These are phyloP conservation scores for Apiotrichum domesticum DNA, from an alignment of 1,284 basidiomycete genomes.

Conservation along the genomic window DNA sequence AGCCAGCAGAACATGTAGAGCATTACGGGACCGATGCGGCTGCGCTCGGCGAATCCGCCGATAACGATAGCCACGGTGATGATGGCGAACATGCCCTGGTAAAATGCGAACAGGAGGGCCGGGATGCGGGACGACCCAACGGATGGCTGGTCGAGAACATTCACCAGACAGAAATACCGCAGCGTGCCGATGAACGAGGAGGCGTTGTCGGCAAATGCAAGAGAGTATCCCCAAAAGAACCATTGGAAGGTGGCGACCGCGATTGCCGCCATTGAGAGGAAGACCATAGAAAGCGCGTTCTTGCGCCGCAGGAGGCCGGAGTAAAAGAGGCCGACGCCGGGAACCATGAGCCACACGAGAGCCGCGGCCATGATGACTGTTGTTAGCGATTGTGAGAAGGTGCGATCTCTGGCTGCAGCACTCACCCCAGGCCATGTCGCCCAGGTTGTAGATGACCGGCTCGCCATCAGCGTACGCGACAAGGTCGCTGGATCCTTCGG, in stretches of 20 bases:
- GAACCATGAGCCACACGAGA: conserved; percentile 84
- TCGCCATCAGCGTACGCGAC: conserved; percentile 44
- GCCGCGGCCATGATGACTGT: conserved; percentile 55
- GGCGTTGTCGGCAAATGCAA: conserved; percentile 49
- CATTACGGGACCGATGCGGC: conserved; percentile 75
- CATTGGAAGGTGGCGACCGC: conserved; percentile 59
- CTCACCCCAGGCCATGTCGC: conserved; percentile 54
- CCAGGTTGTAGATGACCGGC: conserved; percentile 49
- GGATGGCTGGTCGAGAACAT: conserved; percentile 70
- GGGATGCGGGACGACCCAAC: conserved; percentile 65
- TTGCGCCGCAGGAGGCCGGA: conserved; percentile 74
- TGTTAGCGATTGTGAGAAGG: too few species aligned
- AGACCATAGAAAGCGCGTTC: conserved; percentile 90
- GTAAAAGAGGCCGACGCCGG: conserved; percentile 74
- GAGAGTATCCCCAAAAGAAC: conserved; percentile 50
- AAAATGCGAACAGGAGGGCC: conserved; percentile 77
- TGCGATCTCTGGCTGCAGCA: neutral
- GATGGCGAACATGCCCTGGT: conserved; percentile 48
- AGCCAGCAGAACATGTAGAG: conserved; percentile 89
- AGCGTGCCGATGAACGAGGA: conserved; percentile 52
- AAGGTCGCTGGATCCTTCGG: conserved; percentile 34
- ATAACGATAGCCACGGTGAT: conserved; percentile 65
- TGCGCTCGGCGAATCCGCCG: conserved; percentile 88
- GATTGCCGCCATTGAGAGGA: conserved; percentile 69
- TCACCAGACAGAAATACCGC: conserved; percentile 73